Evolutionary conservation across 495 filamentous ascomycete genomes (phyloP), one percentile per base, ranked within the genome.

Genomic region (Aspergillus biplanus): DNA sequence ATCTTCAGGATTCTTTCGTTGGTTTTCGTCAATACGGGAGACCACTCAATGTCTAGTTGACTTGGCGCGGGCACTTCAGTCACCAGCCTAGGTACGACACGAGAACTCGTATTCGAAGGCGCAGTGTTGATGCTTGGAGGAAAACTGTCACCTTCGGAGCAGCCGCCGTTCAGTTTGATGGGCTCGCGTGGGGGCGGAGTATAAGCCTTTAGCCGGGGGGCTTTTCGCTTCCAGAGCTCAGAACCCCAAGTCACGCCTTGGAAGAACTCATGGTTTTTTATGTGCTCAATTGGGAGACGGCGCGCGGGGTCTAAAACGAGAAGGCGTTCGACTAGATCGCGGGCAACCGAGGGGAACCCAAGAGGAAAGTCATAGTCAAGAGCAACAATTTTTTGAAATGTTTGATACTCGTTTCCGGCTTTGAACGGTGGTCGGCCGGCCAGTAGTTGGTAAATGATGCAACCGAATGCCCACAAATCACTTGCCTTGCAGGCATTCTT

Each of bases 391-490:
- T 97, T 98, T 71, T 99, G 96, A 73, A 99, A 99, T 0, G 96
- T 99, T 65, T 91, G 85, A 68, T 97, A 99, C 74, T 99, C 96
- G 67, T 97, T 97, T n/a, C 82, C 90, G 3, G 89, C 96, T 74
- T 99, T 99, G 81, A 99, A 99, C 0, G 96, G 96, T 13, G 96
- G 96, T 52, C 96, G 86, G 15, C 96, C 96, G 33, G 90, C 90
- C 39, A 99, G 79, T 34, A 99, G 83, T 76, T 99, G 96, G 73
- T 97, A 99, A 61, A 99, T 89, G 64, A 99, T 99, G 75, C 96
- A 99, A n/a, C 96, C 96, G 80, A 98, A 97, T 4, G 96, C 96
- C 96, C 96, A 99, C 35, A 99, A 76, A 73, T 99, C 96, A 70
- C 93, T 97, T 21, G 96, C 92, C 78, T 98, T 99, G 80, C 96